Base-by-base conservation (phyloP, 2,329 filamentous ascomycete species). In the Epichloe elymi region DNA sequence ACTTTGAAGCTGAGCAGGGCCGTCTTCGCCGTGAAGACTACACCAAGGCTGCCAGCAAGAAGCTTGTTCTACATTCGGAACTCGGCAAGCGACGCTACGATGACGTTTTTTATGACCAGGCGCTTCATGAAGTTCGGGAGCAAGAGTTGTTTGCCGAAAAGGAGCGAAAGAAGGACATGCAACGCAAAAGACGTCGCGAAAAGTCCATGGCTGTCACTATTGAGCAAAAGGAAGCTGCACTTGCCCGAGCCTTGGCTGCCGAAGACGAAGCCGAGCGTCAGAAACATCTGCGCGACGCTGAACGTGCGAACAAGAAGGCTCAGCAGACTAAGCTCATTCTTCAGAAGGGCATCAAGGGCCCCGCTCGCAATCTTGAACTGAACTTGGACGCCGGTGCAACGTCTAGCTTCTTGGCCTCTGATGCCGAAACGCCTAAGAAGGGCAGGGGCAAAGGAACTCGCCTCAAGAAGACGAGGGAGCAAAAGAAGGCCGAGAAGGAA, bases 81-180 rank as follows among this genome's bases (percentile, higher is more conserved):
- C 75, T 80, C 17, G 88, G 88, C 39, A 86, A 86, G 60, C 76
- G 83, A 49, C 82, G 87, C 35, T 96, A 87, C 65, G 80, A 87
- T 53, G 76, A 85, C 14, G 73, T 83, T 44, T 83, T 93, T 64
- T 90, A 89, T 62, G 80, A 86, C 17, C 83, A 86, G 40, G 91
- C 93, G 1, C 78, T 91, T 53, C 80, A 86, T 49, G 85, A 95
- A 60, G 91, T 97, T 2, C 86, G 93, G 58, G 85, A 89, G 55
- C 88, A 88, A 57, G 91, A 96, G 65, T 76, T 96, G 7, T 85
- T 86, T 54, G 89, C 91, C 54, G 93, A 98, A 68, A 98, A 98
- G 71, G 93, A 98, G 69, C 88, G 93, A 57, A 98, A 98, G 74
- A 98, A 98, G 73, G 93, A 98, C 63, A 97, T 98, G 88, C 93